Conservation (phyloP, 148 eudicot genomes). For the Nyssa sinensis region DNA sequence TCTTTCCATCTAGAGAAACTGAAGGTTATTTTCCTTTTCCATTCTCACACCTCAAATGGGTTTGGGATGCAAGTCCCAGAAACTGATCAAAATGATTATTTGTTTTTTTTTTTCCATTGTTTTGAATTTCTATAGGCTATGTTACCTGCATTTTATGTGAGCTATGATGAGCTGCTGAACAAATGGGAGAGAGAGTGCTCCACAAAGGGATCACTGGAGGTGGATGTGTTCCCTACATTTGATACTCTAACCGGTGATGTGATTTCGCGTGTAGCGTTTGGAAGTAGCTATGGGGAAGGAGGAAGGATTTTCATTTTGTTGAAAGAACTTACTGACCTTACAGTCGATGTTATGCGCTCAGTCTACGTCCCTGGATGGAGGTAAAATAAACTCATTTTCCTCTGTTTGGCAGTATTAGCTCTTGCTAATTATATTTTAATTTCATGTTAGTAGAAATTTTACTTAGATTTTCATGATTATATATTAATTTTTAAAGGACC, state of each 20-base stretch:
- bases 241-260: constrained; percentile 39
- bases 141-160: constrained; percentile 36
- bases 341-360: constrained; percentile 20
- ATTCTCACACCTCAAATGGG: too few relatives aligned
- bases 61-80: too few relatives aligned
- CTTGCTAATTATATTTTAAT: too few relatives aligned
- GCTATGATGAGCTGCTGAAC: constrained; percentile 23
- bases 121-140: constrained; percentile 43
- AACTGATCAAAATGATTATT: too few relatives aligned
- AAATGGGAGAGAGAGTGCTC: constrained; percentile 40
- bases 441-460: too few relatives aligned
- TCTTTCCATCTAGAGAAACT: constrained; percentile 55
- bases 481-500: too few relatives aligned
- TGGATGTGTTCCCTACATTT: constrained; percentile 50
- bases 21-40: constrained; percentile 31
- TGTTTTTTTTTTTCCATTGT: background rate
- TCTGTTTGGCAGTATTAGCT: too few relatives aligned
- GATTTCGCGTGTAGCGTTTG: constrained; percentile 53
- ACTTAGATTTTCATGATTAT: too few relatives aligned
- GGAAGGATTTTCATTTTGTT: constrained; percentile 43
- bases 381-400: too few relatives aligned
- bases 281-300: constrained; percentile 48
- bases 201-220: constrained; percentile 22
- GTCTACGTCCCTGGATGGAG: constrained; percentile 47
- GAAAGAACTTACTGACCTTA: constrained; percentile 34